Percentiles rank a stretch among this genome's conserved stretches.
Evolutionary conservation across 768 basidiomycete genomes (phyloP).

Genomic region (Lactarius akahatsu): DNA sequence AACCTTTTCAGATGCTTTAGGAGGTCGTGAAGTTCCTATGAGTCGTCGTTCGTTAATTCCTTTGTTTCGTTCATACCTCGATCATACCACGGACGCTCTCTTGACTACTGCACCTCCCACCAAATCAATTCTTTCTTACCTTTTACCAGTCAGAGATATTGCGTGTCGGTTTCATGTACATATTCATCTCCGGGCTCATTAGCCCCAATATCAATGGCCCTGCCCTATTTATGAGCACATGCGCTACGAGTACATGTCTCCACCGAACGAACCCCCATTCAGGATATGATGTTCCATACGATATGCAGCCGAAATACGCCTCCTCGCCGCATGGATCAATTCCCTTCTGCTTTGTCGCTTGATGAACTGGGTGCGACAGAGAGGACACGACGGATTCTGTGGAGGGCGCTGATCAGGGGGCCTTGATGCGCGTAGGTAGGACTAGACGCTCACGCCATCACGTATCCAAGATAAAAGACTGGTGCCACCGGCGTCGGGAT

Average conservation of each 20-base stretch:
- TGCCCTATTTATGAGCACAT: conserved; percentile 19
- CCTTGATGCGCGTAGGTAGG: conserved; percentile 5
- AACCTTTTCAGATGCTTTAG: conserved; percentile 83
- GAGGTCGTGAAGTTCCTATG: conserved; percentile 49
- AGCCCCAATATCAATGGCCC: conserved; percentile 11
- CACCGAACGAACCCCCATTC: background rate
- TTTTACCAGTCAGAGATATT: conserved; percentile 8
- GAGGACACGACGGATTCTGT: conserved; percentile 65
- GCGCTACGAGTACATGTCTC: background rate
- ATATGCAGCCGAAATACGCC: conserved; percentile 18
- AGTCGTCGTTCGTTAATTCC: conserved; percentile 20
- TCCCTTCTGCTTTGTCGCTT: conserved; percentile 2
- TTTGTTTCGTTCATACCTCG: conserved; percentile 7
- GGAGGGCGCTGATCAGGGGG: conserved; percentile 21
- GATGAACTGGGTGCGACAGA: conserved; percentile 54
- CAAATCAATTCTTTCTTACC: background rate
- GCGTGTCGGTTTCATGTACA: conserved; percentile 2
- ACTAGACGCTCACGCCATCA: conserved; percentile 19
- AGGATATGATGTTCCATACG: conserved; percentile 14
- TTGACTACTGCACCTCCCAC: conserved; percentile 9
- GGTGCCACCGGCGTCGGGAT: background rate
- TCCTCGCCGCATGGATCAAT: conserved; percentile 1
- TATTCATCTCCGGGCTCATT: conserved; percentile 13
- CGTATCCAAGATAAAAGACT: conserved; percentile 29
- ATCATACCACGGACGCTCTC: conserved; percentile 10